These are phyloP conservation scores for Nicotiana undulata DNA, from an alignment of 257 asterid species.

Conservation along the genomic window DNA sequence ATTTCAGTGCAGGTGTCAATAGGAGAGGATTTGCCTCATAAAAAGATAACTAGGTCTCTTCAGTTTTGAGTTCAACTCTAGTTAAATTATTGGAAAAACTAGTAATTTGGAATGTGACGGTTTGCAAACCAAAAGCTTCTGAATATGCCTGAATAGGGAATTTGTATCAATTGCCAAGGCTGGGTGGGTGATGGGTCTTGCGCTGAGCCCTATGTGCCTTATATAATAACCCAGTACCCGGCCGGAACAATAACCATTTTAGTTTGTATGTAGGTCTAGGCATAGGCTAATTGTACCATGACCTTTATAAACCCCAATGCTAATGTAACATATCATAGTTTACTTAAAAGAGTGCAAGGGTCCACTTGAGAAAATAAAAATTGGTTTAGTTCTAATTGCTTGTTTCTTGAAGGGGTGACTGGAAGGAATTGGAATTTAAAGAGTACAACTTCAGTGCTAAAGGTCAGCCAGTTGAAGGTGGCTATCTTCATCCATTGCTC, in stretches of 20 bases:
- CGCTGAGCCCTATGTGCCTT: background rate
- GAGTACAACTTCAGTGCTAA: constrained; percentile 93
- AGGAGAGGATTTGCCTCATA: background rate
- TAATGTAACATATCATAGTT: background rate
- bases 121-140: background rate
- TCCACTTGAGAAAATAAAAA: background rate
- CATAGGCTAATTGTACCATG: background rate
- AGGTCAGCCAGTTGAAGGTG: constrained; percentile 96
- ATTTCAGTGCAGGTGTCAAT: background rate
- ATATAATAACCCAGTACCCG: background rate
- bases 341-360: background rate
- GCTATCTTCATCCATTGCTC: constrained; percentile 86
- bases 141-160: background rate
- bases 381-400: background rate
- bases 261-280: background rate
- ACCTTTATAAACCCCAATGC: background rate
- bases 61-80: background rate
- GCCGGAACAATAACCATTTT: background rate
- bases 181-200: background rate
- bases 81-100: background rate
- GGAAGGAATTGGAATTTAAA: constrained; percentile 88
- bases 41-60: background rate
- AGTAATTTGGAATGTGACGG: background rate
- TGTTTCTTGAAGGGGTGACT: constrained; percentile 64
- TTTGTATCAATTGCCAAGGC: background rate